These are phyloP conservation scores for Calonectria leucothoes DNA, from an alignment of 2,329 filamentous ascomycete species.

Conservation along the genomic window DNA sequence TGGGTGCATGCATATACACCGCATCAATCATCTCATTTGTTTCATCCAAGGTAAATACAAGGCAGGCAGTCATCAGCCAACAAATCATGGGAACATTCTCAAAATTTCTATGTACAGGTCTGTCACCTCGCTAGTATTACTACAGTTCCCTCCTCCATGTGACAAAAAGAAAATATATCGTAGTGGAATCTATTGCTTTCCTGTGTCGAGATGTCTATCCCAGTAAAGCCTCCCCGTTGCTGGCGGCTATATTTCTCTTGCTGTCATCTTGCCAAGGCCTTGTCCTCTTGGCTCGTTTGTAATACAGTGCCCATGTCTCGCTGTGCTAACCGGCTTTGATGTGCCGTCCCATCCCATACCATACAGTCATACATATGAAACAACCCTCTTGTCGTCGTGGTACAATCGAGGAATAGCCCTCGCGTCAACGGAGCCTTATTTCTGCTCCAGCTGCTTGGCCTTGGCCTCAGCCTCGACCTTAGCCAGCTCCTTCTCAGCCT, in stretches of 20 bases:
- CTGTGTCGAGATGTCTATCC: slow-evolving; percentile 44
- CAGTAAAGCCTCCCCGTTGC: slow-evolving; percentile 22
- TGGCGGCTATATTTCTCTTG: slow-evolving; percentile 12
- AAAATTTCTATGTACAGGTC: slow-evolving; percentile 1
- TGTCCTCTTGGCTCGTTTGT: slow-evolving; percentile 33
- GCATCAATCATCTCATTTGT: too few relatives aligned
- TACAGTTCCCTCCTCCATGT: neutral
- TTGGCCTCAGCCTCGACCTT: slow-evolving; percentile 44
- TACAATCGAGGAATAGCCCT: slow-evolving; percentile 33
- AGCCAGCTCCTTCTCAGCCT: slow-evolving; percentile 63
- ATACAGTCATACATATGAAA: slow-evolving; percentile 48
- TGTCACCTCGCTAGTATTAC: neutral
- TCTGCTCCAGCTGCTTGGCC: slow-evolving; percentile 50
- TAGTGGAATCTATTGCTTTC: slow-evolving; percentile 47
- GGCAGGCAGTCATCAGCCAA: neutral
- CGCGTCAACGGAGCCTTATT: slow-evolving; percentile 21
- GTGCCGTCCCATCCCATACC: slow-evolving; percentile 41
- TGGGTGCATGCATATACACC: neutral
- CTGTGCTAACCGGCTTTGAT: slow-evolving; percentile 23
- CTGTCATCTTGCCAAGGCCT: slow-evolving; percentile 28
- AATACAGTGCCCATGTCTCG: slow-evolving; percentile 39
- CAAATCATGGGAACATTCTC: neutral
- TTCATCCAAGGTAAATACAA: neutral
- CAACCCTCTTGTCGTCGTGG: slow-evolving; percentile 36
- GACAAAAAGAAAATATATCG: slow-evolving; percentile 35